A percentile compares a stretch with the other conserved stretches of the same genome.
Evolutionary conservation across 2,329 filamentous ascomycete genomes (phyloP).

Genomic region (Fusarium austroafricanum): DNA sequence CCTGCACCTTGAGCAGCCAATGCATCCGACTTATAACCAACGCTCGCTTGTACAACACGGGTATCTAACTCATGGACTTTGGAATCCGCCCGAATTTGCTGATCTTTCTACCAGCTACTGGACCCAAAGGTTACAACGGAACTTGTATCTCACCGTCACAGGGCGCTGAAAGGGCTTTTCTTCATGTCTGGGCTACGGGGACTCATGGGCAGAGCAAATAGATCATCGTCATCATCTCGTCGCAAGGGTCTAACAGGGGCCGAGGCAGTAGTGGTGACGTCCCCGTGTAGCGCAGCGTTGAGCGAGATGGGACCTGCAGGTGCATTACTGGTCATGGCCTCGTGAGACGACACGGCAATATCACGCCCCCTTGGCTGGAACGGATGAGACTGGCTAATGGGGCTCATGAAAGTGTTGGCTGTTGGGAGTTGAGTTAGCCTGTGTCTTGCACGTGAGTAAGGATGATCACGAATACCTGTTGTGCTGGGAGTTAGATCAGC

Average conservation of each 20-base stretch:
- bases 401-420: conserved; percentile 53
- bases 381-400: conserved; percentile 50
- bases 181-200: conserved; percentile 88
- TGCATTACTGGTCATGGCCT: conserved; percentile 46
- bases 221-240: conserved; percentile 71
- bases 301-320: conserved; percentile 49
- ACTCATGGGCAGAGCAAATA: conserved; percentile 89
- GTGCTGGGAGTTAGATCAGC: conserved; percentile 68
- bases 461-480: conserved; percentile 57
- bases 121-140: neutral
- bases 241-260: conserved; percentile 32
- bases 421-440: conserved; percentile 12
- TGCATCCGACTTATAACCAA: conserved; percentile 8
- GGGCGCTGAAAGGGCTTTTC: conserved; percentile 79
- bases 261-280: conserved; percentile 30
- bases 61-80: conserved; percentile 30
- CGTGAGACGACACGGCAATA: conserved; percentile 53
- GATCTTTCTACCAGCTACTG: neutral
- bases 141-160: conserved; percentile 41
- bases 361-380: conserved; percentile 49
- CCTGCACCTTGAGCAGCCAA: neutral
- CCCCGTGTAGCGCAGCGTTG: conserved; percentile 48
- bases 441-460: conserved; percentile 23
- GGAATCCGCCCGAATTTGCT: conserved; percentile 1
- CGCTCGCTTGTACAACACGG: conserved; percentile 31